Evolutionary conservation across 1,284 basidiomycete genomes (phyloP), one percentile per base, ranked within the genome.

Genomic region (Ceratorhiza oryzae-sativae): DNA sequence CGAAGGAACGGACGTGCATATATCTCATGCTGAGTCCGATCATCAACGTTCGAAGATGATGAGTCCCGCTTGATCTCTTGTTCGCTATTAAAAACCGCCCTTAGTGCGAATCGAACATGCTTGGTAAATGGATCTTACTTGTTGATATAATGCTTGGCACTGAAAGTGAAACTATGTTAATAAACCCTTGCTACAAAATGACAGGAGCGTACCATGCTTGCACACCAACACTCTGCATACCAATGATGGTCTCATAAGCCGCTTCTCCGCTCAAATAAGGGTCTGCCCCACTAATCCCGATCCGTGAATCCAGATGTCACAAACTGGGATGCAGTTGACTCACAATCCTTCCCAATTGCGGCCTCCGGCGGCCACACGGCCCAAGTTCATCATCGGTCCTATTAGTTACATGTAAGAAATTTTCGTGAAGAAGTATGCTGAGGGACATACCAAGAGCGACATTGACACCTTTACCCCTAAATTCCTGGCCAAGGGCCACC

Each of bases 111-210:
- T 23, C 23, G 30, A 3, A 39, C 15, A 10, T 13, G n/a, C 18
- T 46, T 12, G 30, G 6, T 13, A 20, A 20, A 23, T n/a, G 36
- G 23, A 58, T 30, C 71, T 62, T 73, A 90, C 86, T 90, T 90
- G 79, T 87, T 86, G 76, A 87, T 83, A 76, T 84, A 88, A 77
- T 90, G 88, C 78, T 90, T 90, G 15, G 88, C 87, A 56, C 82
- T 79, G 27, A 20, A 32, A 23, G 36, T 6, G 13, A 13, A 27
- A 32, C 36, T 39, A 6, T 20, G 20, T n/a, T 25, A 10, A 13
- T 42, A 67, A 13, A 27, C 15, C 60, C 25, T 32, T 30, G 25
- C 15, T 45, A 46, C 12, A 62, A 23, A 32, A 25, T 1, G 15
- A 9, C 27, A 12, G 1, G 18, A 45, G 74, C 79, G 75, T 51